These are phyloP conservation scores for Simplicillium sp. DNA, from an alignment of 2,329 filamentous ascomycete species.

Conservation along the genomic window DNA sequence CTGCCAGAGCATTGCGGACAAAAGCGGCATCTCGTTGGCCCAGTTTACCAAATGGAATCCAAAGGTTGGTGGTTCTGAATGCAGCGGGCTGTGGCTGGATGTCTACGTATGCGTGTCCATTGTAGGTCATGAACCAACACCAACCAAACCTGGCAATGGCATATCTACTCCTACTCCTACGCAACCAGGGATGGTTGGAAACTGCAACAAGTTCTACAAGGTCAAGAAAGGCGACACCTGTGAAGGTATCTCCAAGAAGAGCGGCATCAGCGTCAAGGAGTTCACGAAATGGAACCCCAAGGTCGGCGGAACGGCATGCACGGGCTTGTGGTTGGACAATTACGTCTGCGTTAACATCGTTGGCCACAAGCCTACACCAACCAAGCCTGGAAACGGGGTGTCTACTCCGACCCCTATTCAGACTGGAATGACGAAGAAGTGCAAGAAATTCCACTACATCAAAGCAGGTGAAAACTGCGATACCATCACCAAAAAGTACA, in stretches of 20 bases:
- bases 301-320: slow-evolving; percentile 7
- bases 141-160: slow-evolving; percentile 3
- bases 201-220: slow-evolving; percentile 18
- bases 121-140: background rate
- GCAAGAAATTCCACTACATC: background rate
- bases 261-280: slow-evolving; percentile 13
- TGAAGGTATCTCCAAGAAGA: slow-evolving; percentile 10
- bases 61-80: background rate
- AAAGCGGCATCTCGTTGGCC: slow-evolving; percentile 1
- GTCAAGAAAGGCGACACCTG: slow-evolving; percentile 14
- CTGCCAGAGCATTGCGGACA: slow-evolving; percentile 1
- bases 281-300: slow-evolving; percentile 14
- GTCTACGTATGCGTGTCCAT: slow-evolving; percentile 6
- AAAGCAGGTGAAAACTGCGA: background rate
- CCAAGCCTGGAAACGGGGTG: slow-evolving; percentile 1
- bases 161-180: slow-evolving; percentile 18
- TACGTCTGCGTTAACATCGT: slow-evolving; percentile 9
- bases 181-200: slow-evolving; percentile 16
- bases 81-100: background rate
- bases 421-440: background rate
- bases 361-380: slow-evolving; percentile 3
- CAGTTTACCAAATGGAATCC: slow-evolving; percentile 7
- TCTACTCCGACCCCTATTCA: background rate
- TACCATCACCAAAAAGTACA: no score
- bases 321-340: slow-evolving; percentile 5